Evolutionary conservation across 192 early-diverging fungal species (phyloP).

Genomic region (Backusella tuberculispora): DNA sequence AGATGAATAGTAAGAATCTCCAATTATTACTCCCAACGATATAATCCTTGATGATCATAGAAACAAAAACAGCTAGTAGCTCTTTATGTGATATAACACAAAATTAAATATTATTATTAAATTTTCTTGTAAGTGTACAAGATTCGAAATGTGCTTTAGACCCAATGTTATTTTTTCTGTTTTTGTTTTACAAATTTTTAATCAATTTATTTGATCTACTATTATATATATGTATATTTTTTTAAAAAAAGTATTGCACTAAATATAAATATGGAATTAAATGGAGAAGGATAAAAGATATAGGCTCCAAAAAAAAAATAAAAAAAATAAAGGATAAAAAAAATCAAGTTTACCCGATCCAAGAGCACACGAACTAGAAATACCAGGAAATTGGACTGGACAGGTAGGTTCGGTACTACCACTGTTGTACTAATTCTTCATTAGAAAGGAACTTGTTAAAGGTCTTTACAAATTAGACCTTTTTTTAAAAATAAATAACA

Average conservation of each 20-base stretch:
- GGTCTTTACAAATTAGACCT: neutral
- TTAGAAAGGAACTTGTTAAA: neutral
- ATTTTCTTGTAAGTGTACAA: neutral
- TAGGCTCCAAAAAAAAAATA: neutral
- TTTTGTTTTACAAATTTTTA: neutral
- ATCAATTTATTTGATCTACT: no score
- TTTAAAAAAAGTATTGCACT: neutral
- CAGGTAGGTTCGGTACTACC: neutral
- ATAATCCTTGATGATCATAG: neutral
- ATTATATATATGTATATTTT: no score
- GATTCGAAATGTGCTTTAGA: neutral
- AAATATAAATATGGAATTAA: neutral
- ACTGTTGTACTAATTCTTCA: neutral
- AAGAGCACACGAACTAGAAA: neutral
- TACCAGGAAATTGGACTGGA: neutral
- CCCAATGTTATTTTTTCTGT: neutral
- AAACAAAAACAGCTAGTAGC: slow-evolving; percentile 6
- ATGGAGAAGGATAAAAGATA: neutral
- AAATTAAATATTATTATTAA: neutral
- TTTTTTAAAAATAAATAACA: neutral
- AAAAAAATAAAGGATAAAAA: neutral
- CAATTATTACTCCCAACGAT: neutral
- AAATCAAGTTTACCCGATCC: neutral
- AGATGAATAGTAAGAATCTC: no score
- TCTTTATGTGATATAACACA: neutral